Conservation (phyloP, 768 basidiomycete genomes). For the Lyophyllum atratum region DNA sequence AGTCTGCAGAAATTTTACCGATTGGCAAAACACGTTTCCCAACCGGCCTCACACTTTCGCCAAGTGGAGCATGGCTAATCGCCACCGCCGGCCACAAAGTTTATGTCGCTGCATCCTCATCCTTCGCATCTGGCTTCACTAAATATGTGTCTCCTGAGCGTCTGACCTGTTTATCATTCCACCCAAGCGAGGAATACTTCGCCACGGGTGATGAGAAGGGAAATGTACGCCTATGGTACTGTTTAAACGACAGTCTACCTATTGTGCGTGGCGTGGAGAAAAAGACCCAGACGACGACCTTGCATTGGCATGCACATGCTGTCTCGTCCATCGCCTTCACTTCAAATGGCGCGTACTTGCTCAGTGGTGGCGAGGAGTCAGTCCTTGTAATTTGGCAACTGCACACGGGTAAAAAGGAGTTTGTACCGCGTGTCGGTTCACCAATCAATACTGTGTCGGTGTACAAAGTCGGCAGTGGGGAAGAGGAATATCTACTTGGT, state of each 20-base stretch:
- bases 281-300: slow-evolving; percentile 77
- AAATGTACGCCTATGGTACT: slow-evolving; percentile 90
- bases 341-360: slow-evolving; percentile 85
- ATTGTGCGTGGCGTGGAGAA: slow-evolving; percentile 66
- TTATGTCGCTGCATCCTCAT: slow-evolving; percentile 66
- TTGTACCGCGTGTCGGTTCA: slow-evolving; percentile 89
- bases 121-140: slow-evolving; percentile 66
- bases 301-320: slow-evolving; percentile 98
- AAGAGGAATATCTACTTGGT: slow-evolving; percentile 87
- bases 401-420: slow-evolving; percentile 85
- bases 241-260: slow-evolving; percentile 63
- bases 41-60: slow-evolving; percentile 69
- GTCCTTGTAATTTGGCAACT: slow-evolving; percentile 98
- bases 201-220: slow-evolving; percentile 92
- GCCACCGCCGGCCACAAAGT: slow-evolving; percentile 74
- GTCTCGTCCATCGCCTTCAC: slow-evolving; percentile 88
- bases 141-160: slow-evolving; percentile 82
- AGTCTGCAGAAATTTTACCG: slow-evolving; percentile 49
- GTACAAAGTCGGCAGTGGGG: slow-evolving; percentile 46
- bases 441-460: slow-evolving; percentile 75
- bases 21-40: slow-evolving; percentile 72
- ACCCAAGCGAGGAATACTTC: slow-evolving; percentile 90
- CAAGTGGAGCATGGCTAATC: slow-evolving; percentile 77
- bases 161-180: slow-evolving; percentile 84
- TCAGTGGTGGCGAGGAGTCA: slow-evolving; percentile 94